phyloP scores from a whole-genome alignment of 2,329 filamentous ascomycete species.

The Dactylellina cionopaga region DNA sequence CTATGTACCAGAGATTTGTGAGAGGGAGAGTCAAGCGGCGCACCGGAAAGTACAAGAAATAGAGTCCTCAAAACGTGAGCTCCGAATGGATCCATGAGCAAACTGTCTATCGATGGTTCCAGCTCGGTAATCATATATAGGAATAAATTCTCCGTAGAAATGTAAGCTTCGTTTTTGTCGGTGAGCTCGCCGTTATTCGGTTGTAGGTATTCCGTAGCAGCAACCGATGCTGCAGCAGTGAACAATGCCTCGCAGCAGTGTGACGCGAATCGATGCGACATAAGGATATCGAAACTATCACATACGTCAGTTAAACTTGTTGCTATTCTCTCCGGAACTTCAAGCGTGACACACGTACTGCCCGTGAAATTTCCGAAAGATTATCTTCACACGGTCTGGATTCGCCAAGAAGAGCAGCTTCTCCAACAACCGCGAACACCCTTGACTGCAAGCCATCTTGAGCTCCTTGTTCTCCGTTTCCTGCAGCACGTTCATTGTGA shows the following conservation, averaged over 20 bases:
- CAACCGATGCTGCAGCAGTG: constrained; percentile 78
- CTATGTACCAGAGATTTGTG: constrained; percentile 83
- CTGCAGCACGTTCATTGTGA: constrained; percentile 80
- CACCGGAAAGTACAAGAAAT: constrained; percentile 83
- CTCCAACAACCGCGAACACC: constrained; percentile 92
- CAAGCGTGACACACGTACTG: constrained; percentile 66
- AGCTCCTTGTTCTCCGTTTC: constrained; percentile 93
- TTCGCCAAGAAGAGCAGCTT: constrained; percentile 84
- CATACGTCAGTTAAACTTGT: constrained; percentile 54
- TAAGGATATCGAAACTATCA: constrained; percentile 78
- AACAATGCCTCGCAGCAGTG: constrained; percentile 98
- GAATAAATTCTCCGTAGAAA: constrained; percentile 26
- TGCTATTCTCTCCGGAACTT: neutral
- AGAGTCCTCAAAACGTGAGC: constrained; percentile 90
- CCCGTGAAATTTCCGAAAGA: constrained; percentile 85
- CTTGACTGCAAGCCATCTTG: constrained; percentile 95
- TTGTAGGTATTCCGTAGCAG: constrained; percentile 73
- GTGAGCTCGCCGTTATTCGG: constrained; percentile 23
- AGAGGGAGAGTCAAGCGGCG: constrained; percentile 76
- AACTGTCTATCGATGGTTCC: constrained; percentile 81
- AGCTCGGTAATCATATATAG: constrained; percentile 70
- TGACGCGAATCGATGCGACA: constrained; percentile 95
- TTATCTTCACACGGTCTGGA: constrained; percentile 79
- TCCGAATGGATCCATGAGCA: constrained; percentile 87
- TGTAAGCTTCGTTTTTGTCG: neutral